Evolutionary conservation across 2,329 filamentous ascomycete genomes (phyloP).

Genomic region (Westerdykella aurantiaca): DNA sequence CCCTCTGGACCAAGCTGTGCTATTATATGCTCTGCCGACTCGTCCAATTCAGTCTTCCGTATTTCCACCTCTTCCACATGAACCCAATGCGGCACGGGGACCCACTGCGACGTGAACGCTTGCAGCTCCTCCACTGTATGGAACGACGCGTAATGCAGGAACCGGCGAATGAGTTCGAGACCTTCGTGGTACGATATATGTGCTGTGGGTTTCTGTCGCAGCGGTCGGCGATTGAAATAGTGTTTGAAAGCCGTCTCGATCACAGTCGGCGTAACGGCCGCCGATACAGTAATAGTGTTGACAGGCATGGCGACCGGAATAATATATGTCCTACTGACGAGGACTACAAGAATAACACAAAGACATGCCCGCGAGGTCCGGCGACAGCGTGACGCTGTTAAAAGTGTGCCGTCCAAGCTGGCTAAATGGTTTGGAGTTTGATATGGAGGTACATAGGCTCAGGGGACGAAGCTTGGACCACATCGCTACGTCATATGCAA

Average conservation of each 20-base stretch:
- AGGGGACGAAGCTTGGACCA: neutral
- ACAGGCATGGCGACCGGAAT: constrained; percentile 49
- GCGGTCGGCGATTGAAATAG: constrained; percentile 75
- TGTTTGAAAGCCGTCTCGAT: constrained; percentile 82
- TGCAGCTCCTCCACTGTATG: constrained; percentile 93
- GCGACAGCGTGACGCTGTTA: neutral
- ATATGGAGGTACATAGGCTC: neutral
- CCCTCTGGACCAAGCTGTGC: constrained; percentile 74
- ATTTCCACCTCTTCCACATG: constrained; percentile 67
- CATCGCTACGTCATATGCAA: neutral
- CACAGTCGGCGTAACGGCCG: constrained; percentile 82
- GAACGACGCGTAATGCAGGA: constrained; percentile 76
- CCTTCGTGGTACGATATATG: constrained; percentile 94
- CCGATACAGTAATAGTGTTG: constrained; percentile 73
- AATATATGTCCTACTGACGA: no score
- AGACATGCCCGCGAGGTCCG: neutral
- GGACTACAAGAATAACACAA: no score
- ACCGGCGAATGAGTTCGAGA: constrained; percentile 77
- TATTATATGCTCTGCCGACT: constrained; percentile 59
- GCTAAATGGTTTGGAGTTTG: no score
- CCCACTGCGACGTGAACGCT: constrained; percentile 84
- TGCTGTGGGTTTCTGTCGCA: constrained; percentile 74
- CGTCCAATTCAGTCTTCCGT: constrained; percentile 56
- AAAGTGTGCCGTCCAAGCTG: no score
- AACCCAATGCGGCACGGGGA: constrained; percentile 84